Evolutionary conservation across 129 eudicot genomes (phyloP).

Genomic region (Sambucus nigra): DNA sequence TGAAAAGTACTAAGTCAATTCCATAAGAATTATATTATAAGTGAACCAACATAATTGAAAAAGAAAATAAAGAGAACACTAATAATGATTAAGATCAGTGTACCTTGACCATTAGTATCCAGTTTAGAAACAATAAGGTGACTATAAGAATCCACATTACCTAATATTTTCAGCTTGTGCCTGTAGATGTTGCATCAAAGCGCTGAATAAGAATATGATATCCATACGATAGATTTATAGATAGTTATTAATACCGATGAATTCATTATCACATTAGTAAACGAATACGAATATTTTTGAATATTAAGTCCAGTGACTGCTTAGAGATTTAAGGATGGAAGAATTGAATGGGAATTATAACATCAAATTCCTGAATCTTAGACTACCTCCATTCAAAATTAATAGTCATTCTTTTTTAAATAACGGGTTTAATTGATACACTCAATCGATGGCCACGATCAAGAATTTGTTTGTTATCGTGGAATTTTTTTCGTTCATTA

Average conservation of each 20-base stretch:
- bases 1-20: background rate
- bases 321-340: background rate
- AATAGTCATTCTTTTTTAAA: too few relatives aligned
- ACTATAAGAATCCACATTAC: conserved; percentile 81
- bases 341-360: too few relatives aligned
- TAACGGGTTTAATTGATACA: too few relatives aligned
- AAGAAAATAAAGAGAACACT: background rate
- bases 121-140: conserved; percentile 72
- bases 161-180: conserved; percentile 39
- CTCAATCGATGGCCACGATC: too few relatives aligned
- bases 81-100: background rate
- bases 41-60: background rate
- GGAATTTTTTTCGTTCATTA: too few relatives aligned
- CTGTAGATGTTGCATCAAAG: conserved; percentile 24
- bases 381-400: too few relatives aligned
- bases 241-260: too few relatives aligned
- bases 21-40: background rate
- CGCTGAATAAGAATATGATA: background rate
- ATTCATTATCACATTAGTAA: background rate
- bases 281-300: background rate
- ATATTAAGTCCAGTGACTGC: background rate
- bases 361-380: too few relatives aligned
- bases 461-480: too few relatives aligned
- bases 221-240: background rate
- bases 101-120: conserved; percentile 46